Percentiles rank a stretch among this genome's conserved stretches.
These are phyloP conservation scores for Pseudogymnoascus pannorum DNA, from an alignment of 2,329 filamentous ascomycete genomes.

Conservation along the genomic window DNA sequence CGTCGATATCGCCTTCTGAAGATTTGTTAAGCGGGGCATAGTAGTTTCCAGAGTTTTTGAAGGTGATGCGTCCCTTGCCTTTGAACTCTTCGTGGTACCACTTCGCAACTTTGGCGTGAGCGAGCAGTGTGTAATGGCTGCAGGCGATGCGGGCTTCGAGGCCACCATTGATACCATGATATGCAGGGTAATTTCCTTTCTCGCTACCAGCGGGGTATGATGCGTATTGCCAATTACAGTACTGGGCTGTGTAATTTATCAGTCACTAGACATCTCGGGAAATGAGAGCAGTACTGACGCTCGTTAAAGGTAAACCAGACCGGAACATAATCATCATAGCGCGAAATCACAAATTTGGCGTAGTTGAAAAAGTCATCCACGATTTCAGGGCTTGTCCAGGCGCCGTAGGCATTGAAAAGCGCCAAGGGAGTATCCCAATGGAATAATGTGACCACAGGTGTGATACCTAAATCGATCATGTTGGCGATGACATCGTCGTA, in stretches of 20 bases:
- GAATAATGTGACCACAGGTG: slow-evolving; percentile 10
- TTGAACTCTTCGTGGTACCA: slow-evolving; percentile 40
- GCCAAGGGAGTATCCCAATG: slow-evolving; percentile 26
- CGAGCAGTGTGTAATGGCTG: slow-evolving; percentile 36
- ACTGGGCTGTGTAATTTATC: slow-evolving; percentile 26
- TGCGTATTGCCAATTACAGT: slow-evolving; percentile 42
- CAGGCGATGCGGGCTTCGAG: slow-evolving; percentile 36
- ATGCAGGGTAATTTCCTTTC: slow-evolving; percentile 36
- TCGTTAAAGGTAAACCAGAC: slow-evolving; percentile 37
- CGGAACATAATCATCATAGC: slow-evolving; percentile 31
- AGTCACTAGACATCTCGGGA: not conserved
- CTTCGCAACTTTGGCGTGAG: slow-evolving; percentile 36
- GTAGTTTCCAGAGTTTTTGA: slow-evolving; percentile 38
- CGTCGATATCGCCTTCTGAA: slow-evolving; percentile 29
- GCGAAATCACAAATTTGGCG: slow-evolving; percentile 31
- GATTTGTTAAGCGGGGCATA: slow-evolving; percentile 31
- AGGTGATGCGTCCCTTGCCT: slow-evolving; percentile 34
- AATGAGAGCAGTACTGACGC: slow-evolving; percentile 22
- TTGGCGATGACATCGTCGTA: slow-evolving; percentile 13
- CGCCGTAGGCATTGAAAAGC: slow-evolving; percentile 33
- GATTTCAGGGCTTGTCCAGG: slow-evolving; percentile 28
- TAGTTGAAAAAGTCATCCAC: slow-evolving; percentile 32
- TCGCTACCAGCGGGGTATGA: slow-evolving; percentile 35
- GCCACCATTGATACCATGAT: slow-evolving; percentile 35
- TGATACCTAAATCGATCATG: slow-evolving; percentile 9